Evolutionary conservation across 352 stramenopile species (phyloP).

Genomic region (Blastocystis sp.): DNA sequence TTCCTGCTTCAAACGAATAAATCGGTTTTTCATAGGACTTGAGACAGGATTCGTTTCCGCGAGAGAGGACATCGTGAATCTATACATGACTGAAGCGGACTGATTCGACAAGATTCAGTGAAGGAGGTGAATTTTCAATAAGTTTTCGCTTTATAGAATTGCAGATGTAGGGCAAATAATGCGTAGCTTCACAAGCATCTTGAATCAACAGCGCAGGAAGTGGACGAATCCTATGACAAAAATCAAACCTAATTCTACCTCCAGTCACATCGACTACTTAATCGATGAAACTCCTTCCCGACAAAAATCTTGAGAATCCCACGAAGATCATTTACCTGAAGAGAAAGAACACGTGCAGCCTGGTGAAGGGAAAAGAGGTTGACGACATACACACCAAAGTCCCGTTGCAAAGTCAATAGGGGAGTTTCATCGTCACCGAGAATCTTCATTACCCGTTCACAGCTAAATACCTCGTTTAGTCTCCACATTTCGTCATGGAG

Average conservation of each 20-base stretch:
- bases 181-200: neutral
- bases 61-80: conserved; percentile 47
- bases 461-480: conserved; percentile 26
- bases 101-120: neutral
- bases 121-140: neutral
- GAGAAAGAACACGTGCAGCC: neutral
- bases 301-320: neutral
- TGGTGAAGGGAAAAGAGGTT: conserved; percentile 30
- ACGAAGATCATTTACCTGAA: neutral
- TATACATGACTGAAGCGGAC: neutral
- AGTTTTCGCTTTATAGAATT: neutral
- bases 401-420: conserved; percentile 1
- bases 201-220: neutral
- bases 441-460: neutral
- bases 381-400: neutral
- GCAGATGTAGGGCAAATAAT: neutral
- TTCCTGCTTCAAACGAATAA: conserved; percentile 17
- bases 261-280: neutral
- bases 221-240: neutral
- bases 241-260: neutral
- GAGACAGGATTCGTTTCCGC: conserved; percentile 19
- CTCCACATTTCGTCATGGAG: neutral
- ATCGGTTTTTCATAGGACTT: conserved; percentile 45
- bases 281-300: neutral
- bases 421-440: neutral